phyloP scores from a whole-genome alignment of 331 rosid species.

The Acacia pycnantha region DNA sequence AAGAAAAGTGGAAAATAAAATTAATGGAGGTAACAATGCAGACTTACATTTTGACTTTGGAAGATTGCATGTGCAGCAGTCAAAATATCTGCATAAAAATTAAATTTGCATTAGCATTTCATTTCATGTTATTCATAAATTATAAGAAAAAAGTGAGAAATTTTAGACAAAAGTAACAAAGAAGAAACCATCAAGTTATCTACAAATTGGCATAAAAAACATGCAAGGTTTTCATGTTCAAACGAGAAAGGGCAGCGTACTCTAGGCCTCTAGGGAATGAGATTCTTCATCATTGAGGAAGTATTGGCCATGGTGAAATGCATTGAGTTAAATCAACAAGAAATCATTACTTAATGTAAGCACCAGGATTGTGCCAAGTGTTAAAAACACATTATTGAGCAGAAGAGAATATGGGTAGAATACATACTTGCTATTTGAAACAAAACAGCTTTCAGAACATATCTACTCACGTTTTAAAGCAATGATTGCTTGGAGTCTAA shows the following conservation, averaged over 20 bases:
- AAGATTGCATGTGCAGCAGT: conserved; percentile 73
- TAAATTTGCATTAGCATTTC: conserved; percentile 26
- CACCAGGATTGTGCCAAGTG: conserved; percentile 4
- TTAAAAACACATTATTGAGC: conserved; percentile 11
- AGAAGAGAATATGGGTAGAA: background rate
- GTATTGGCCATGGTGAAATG: conserved; percentile 9
- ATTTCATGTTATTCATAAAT: conserved; percentile 13
- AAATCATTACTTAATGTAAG: conserved; percentile 2
- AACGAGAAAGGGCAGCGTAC: conserved; percentile 9
- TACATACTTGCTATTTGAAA: conserved; percentile 20
- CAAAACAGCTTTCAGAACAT: conserved; percentile 11
- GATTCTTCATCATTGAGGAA: conserved; percentile 13
- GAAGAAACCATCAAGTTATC: background rate
- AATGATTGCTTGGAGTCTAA: conserved; percentile 92
- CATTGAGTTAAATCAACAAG: conserved; percentile 20
- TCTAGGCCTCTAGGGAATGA: background rate
- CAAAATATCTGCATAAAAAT: conserved; percentile 72
- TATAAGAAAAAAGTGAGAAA: conserved; percentile 5
- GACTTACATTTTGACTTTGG: conserved; percentile 79
- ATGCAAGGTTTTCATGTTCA: conserved; percentile 14
- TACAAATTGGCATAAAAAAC: background rate
- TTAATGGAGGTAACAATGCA: conserved; percentile 9
- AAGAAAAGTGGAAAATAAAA: conserved; percentile 10
- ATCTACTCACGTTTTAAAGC: conserved; percentile 75
- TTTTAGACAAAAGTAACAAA: conserved; percentile 1